Base-by-base conservation (phyloP, 139 green algal genomes). In the Monoraphidium neglectum region DNA sequence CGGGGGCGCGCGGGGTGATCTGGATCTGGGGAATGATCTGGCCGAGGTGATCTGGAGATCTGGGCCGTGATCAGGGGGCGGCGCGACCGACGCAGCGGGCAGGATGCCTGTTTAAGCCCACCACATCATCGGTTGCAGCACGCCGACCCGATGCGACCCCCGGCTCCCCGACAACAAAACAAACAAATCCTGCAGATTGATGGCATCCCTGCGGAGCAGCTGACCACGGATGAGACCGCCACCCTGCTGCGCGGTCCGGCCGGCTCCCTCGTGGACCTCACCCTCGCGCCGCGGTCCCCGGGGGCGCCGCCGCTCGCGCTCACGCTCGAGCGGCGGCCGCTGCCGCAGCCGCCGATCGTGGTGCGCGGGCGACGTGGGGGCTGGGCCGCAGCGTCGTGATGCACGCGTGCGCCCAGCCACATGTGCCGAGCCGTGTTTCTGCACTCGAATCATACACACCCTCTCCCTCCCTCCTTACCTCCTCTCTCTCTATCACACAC, bases 161-260 rank as follows among this genome's bases (percentile, higher is more conserved):
- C 47, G 12, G 47, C 47, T 10, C 40, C 26, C 47, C 5, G 8
- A n/a, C 2, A 23, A 40, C 40, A 32, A 16, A 26, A 21, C 57
- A 8, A 18, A 10, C 57, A 28, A 63, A 35, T 63, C 49, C 49
- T n/a, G 21, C 32, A n/a, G 30, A 40, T 46, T 54, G 86, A 91
- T 61, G 81, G 79, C 49, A 83, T 82, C 10, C 81, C 76, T 0
- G 68, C 62, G 10, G 79, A 81, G 26, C 33, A 59, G 13, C 72
- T 92, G 36, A 76, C 63, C 0, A 24, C 51, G 5, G 62, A 83
- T 38, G 76, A 89, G 63, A 68, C 85, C 28, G 67, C 47, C 2
- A 74, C 72, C 26, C 68, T 88, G 35, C 72, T 91, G 71, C 53
- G 87, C 2, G 87, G 87, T 0, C 81, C 85, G 4, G 68, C 76